These are phyloP conservation scores for Cercis canadensis DNA, from an alignment of 306 rosid genomes.

Conservation along the genomic window DNA sequence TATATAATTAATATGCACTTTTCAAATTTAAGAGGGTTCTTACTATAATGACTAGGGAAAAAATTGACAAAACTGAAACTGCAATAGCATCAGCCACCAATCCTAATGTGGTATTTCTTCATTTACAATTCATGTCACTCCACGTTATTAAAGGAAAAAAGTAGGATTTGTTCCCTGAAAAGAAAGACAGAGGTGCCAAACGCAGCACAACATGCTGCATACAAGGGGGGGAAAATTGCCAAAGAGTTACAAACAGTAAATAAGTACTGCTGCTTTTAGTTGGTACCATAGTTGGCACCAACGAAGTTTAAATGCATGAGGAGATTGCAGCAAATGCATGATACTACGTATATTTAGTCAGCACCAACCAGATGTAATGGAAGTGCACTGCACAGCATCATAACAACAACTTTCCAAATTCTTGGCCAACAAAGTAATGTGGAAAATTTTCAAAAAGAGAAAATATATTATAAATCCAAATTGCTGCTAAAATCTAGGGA, in stretches of 20 bases:
- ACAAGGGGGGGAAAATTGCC: neutral
- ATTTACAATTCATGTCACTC: neutral
- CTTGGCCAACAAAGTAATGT: neutral
- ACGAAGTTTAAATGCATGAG: too few species aligned
- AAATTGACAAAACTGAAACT: neutral
- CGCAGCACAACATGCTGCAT: neutral
- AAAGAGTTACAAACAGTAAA: neutral
- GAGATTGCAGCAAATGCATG: neutral
- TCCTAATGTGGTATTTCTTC: neutral
- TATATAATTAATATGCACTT: too few species aligned
- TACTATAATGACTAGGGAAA: conserved; percentile 16
- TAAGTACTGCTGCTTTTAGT: neutral
- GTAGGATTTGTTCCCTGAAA: neutral
- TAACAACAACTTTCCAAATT: neutral
- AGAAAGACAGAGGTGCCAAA: conserved; percentile 5
- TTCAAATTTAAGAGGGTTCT: too few species aligned
- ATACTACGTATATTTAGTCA: neutral
- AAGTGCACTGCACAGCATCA: neutral
- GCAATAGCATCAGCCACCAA: neutral
- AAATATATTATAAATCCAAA: conserved; percentile 4
- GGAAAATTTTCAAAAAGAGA: neutral
- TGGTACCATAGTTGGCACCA: too few species aligned
- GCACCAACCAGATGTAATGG: neutral
- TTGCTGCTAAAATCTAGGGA: neutral
- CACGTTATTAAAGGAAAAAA: neutral